phyloP scores from a whole-genome alignment of 2,329 filamentous ascomycete genomes.

The Elsinoe ampelina region DNA sequence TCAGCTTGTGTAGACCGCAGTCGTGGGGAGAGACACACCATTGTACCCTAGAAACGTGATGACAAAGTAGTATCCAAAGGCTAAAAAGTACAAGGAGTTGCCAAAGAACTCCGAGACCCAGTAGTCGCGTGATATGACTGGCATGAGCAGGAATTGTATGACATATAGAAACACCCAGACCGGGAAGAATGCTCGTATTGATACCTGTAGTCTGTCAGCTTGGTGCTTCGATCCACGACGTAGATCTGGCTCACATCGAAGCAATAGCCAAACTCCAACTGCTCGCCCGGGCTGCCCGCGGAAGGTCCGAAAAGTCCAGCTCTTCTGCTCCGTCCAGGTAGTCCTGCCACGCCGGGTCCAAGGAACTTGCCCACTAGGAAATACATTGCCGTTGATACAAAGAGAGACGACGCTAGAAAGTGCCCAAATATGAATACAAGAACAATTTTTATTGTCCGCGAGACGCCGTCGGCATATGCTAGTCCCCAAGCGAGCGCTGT shows the following conservation, averaged over 20 bases:
- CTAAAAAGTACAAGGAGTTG: conserved; percentile 58
- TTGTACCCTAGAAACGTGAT: conserved; percentile 63
- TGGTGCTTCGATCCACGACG: not conserved
- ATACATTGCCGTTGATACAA: conserved; percentile 54
- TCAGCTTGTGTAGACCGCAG: not conserved
- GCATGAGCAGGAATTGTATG: conserved; percentile 58
- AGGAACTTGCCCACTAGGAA: conserved; percentile 55
- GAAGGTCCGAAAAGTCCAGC: conserved; percentile 52
- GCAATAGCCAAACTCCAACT: conserved; percentile 61
- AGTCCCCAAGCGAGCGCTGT: conserved; percentile 51
- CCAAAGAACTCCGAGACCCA: conserved; percentile 52
- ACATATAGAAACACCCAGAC: conserved; percentile 59
- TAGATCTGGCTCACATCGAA: conserved; percentile 48
- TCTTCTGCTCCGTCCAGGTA: conserved; percentile 42
- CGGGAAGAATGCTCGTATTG: conserved; percentile 58
- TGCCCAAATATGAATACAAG: conserved; percentile 46
- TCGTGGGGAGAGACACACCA: conserved; percentile 26
- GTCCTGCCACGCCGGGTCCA: conserved; percentile 45
- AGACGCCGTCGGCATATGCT: conserved; percentile 39
- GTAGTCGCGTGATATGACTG: conserved; percentile 46
- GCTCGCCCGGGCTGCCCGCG: conserved; percentile 41
- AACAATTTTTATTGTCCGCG: conserved; percentile 35
- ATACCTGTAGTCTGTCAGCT: conserved; percentile 36
- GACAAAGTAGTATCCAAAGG: conserved; percentile 57
- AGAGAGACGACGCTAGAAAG: conserved; percentile 51